Conservation (phyloP, 23 red algal genomes). For the Chondrus crispus region DNA sequence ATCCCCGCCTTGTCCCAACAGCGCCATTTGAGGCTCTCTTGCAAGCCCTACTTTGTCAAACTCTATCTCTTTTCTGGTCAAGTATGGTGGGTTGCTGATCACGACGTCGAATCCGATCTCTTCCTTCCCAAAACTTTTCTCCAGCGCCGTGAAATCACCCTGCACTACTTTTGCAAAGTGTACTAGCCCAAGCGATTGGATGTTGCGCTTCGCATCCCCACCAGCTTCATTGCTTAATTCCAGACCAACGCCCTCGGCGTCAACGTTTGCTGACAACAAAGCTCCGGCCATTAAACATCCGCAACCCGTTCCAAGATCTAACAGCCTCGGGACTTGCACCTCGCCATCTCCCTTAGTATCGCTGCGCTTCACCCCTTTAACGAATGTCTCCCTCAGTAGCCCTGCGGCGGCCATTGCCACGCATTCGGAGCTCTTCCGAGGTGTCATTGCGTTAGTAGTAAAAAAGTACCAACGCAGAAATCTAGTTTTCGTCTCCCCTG, state of each 20-base stretch:
- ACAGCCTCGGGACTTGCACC: background rate
- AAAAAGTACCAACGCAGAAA: background rate
- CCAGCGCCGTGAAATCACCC: background rate
- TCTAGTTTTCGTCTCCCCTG: background rate
- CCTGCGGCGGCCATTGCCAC: background rate
- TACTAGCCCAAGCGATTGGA: background rate
- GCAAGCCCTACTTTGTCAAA: background rate
- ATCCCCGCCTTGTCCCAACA: background rate
- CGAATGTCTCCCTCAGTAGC: background rate
- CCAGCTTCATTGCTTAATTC: background rate
- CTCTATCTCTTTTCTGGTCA: background rate
- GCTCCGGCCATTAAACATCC: background rate
- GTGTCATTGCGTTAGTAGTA: background rate
- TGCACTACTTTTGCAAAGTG: background rate
- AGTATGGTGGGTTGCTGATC: background rate
- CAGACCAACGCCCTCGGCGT: background rate
- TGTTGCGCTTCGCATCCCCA: background rate
- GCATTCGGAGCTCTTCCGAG: background rate
- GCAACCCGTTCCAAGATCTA: background rate
- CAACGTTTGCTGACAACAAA: background rate
- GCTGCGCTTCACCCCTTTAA: background rate
- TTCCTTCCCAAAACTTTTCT: background rate
- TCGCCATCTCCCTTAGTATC: too few relatives aligned
- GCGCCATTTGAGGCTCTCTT: background rate
- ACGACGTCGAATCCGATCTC: background rate